Evolutionary conservation across 1,284 basidiomycete species (phyloP), one percentile per base, ranked within the genome.

Genomic region (Xerocomus cyaneibrunnescens): DNA sequence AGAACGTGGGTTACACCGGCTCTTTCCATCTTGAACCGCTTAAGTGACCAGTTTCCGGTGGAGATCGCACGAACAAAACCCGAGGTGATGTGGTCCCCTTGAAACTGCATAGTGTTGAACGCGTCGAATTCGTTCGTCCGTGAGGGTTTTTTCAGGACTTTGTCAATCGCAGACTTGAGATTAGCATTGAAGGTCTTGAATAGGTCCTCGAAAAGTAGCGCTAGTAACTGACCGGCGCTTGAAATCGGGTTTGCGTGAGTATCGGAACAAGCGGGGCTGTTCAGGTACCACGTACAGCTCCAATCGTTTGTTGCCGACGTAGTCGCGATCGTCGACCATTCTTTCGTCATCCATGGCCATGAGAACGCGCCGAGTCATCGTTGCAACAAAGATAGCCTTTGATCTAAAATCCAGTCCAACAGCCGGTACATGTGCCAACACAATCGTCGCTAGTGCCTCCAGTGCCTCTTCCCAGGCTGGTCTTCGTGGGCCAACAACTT

Each of bases 181-280:
- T 98, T 97, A 17, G 90, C 83, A 69, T 98, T 99, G 77, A 97
- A 99, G 1, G 94, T 98, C 72, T 99, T 99, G 83, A 99, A 99
- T 23, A 98, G 76, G 69, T 99, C 97, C 72, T 99, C 97, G 59
- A 99, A 99, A 1, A 99, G 79, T 3, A 99, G 79, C 2, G 96
- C 93, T 16, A 99, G 81, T 9, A 99, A 80, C 70, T 99, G 98
- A 34, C 97, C 97, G 42, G 98, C 98, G 48, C 94, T 95, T 65
- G 50, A 51, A 39, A 57, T 91, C n/a, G 39, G 39, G 42, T 48
- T 50, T 23, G 40, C 21, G 36, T 65, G 45, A 61, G 50, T 35
- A 52, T 39, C 32, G 21, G 56, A 22, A 57, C 38, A 42, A 48
- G 42, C 12, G 45, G 43, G 28, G 21, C 4, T 45, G 31, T 34